Base-by-base conservation (phyloP, 164 flowering plant species). In the Umbellularia californica region DNA sequence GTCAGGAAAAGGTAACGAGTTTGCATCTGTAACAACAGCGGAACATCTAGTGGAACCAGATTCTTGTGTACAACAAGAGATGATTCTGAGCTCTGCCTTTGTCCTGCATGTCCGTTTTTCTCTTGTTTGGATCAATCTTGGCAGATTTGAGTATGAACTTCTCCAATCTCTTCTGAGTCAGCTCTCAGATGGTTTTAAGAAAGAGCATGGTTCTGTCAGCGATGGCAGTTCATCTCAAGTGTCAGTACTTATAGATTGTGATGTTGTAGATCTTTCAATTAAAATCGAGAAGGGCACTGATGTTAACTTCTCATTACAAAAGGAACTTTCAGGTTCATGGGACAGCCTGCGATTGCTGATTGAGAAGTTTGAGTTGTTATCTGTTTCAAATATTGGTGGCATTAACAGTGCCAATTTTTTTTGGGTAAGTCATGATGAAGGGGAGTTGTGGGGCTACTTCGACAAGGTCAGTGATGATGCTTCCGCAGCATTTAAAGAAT, bases 281-380 rank as follows among this genome's bases (percentile, higher is more conserved):
- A 74, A 78, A 23, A 81, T 84, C 60, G 90, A 89, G 70, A 69
- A 64, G 47, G 77, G 55, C 22, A 86, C 79, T 70, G 79, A 68
- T 79, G 66, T 73, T 22, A 85, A 83, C 74, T 50, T 78, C 70
- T 86, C 89, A 17, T 35, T 88, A 64, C 89, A 89, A 83, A 87
- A 74, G 72, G 97, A 94, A 85, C 94, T 94, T 79, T 88, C 97
- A 70, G 98, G 98, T 30, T 86, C 87, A 25, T 96, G 99, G 99
- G 58, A 71, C 77, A 69, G 51, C 58, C 69, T 89, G 13, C 85
- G 79, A 70, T 77, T 96, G 79, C 76, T 81, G 72, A 30, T 91
- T 81, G 81, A 79, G 78, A 90, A 87, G 72, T 85, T 94, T 85
- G 87, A 85, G 78, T 72, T 92, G 80, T 83, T 91, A 1, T 84